Evolutionary conservation across 495 filamentous ascomycete genomes (phyloP).

Genomic region (Annulohypoxylon maeteangense): DNA sequence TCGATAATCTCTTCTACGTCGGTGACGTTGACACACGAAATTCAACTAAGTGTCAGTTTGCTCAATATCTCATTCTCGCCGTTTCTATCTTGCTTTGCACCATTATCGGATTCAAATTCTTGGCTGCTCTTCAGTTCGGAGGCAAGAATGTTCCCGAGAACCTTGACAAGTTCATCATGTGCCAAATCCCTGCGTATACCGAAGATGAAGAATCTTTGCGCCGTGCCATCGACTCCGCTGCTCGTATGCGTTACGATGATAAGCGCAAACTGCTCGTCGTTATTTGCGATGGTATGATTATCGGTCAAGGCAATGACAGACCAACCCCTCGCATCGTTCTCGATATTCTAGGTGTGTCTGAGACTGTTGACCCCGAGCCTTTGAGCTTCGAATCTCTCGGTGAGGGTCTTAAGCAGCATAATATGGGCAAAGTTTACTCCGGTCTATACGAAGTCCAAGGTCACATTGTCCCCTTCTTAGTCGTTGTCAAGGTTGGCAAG

Average conservation of each 20-base stretch:
- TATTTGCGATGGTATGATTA: slow-evolving; percentile 99
- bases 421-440: slow-evolving; percentile 99
- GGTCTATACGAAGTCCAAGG: slow-evolving; percentile 97
- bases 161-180: slow-evolving; percentile 98
- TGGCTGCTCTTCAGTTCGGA: slow-evolving; percentile 93
- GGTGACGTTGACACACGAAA: slow-evolving; percentile 93
- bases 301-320: slow-evolving; percentile 96
- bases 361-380: slow-evolving; percentile 94
- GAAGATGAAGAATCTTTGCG: slow-evolving; percentile 98
- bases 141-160: slow-evolving; percentile 92
- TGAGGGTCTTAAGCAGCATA: slow-evolving; percentile 96
- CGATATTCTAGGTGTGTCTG: slow-evolving; percentile 94
- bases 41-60: slow-evolving; percentile 84
- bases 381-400: slow-evolving; percentile 97
- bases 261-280: slow-evolving; percentile 96
- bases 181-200: slow-evolving; percentile 96
- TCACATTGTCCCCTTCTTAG: slow-evolving; percentile 97
- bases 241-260: slow-evolving; percentile 96
- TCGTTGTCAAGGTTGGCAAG: slow-evolving; percentile 97
- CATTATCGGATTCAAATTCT: slow-evolving; percentile 95
- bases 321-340: slow-evolving; percentile 96
- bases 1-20: slow-evolving; percentile 96
- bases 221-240: slow-evolving; percentile 95
- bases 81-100: slow-evolving; percentile 82
- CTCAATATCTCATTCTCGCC: slow-evolving; percentile 91